phyloP scores from a whole-genome alignment of 768 basidiomycete genomes.

The Calocera viscosa region DNA sequence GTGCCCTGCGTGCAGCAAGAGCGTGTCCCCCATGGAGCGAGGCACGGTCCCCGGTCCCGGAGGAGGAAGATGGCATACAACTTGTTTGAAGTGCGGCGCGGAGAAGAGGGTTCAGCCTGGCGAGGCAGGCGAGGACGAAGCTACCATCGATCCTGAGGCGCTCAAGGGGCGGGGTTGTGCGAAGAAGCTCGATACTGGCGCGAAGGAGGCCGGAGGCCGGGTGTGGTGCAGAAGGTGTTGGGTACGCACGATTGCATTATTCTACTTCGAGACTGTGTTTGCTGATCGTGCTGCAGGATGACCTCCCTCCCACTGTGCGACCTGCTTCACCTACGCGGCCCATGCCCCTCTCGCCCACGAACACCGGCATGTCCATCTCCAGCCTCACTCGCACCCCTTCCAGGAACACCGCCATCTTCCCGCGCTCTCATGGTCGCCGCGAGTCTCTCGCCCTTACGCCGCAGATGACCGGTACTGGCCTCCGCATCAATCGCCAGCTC shows the following conservation, averaged over 20 bases:
- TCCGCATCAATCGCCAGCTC: not conserved
- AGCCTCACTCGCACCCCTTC: not conserved
- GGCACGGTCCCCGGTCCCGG: conserved; percentile 79
- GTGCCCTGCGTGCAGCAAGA: conserved; percentile 63
- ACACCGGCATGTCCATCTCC: conserved; percentile 30
- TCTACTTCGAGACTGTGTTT: no score
- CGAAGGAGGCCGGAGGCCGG: conserved; percentile 53
- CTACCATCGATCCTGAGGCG: not conserved
- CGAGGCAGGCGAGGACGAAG: conserved; percentile 5
- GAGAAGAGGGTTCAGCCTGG: not conserved
- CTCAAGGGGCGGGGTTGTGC: conserved; percentile 54
- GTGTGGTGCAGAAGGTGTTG: conserved; percentile 80
- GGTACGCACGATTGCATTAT: conserved; percentile 36
- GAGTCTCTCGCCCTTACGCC: not conserved
- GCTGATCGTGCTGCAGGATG: conserved; percentile 32
- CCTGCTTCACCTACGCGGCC: conserved; percentile 40
- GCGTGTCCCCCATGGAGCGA: conserved; percentile 70
- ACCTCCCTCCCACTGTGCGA: conserved; percentile 36
- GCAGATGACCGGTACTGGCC: not conserved
- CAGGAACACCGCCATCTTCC: not conserved
- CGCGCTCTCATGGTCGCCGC: no score
- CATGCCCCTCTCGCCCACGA: conserved; percentile 35
- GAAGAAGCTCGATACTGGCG: conserved; percentile 71
- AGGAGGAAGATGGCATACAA: conserved; percentile 65
- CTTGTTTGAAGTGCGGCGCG: conserved; percentile 72